Evolutionary conservation across 306 rosid genomes (phyloP).

Genomic region (Rosa chinensis): DNA sequence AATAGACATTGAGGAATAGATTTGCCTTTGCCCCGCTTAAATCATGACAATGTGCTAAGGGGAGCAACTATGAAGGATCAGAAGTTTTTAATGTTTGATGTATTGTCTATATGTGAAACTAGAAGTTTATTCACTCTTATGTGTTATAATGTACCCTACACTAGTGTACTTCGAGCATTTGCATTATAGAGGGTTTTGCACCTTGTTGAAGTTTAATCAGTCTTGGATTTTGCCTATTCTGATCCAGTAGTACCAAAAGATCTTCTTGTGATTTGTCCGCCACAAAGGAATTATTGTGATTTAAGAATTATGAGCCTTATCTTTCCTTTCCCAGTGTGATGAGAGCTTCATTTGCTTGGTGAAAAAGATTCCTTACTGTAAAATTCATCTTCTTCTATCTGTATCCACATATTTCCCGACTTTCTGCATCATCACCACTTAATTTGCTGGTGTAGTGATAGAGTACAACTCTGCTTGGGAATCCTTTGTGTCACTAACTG

Average conservation of each 20-base stretch:
- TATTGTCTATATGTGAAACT: constrained; percentile 15
- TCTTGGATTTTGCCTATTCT: not conserved
- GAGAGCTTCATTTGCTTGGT: not conserved
- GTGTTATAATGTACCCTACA: not conserved
- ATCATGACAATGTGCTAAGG: constrained; percentile 12
- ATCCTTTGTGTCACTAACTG: not conserved
- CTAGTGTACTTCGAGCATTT: not conserved
- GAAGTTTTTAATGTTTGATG: constrained; percentile 19
- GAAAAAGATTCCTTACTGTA: not conserved
- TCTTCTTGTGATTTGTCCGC: no score
- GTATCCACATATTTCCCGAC: not conserved
- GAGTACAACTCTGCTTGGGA: not conserved
- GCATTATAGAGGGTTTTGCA: not conserved
- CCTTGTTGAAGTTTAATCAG: not conserved
- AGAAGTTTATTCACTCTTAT: not conserved
- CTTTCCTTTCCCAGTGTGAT: not conserved
- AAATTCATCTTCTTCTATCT: not conserved
- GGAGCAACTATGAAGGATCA: constrained; percentile 12
- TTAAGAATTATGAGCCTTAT: not conserved
- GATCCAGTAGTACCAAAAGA: not conserved
- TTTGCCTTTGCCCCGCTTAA: constrained; percentile 21
- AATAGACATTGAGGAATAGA: constrained; percentile 37
- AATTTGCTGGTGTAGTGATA: not conserved
- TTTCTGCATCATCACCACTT: not conserved
- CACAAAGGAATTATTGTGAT: not conserved